Evolutionary conservation across 495 filamentous ascomycete species (phyloP), one percentile per base, ranked within the genome.

Genomic region (Penicillium argentinense): DNA sequence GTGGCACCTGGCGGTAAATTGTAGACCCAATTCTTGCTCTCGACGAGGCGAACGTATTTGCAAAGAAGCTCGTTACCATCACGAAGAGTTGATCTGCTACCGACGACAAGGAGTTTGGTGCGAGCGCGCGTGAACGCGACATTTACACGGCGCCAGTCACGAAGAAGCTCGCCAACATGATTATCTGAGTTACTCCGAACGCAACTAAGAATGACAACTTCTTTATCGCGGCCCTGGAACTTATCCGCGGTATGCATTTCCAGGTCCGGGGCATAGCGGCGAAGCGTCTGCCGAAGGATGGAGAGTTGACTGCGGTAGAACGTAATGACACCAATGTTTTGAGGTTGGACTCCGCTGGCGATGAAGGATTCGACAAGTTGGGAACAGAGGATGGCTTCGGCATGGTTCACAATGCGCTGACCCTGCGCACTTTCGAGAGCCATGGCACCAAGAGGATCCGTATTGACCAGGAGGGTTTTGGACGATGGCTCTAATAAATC

Each of bases 201-300:
- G 22, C 92, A 82, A 39, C 78, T 84, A 11, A 98, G 78, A 17
- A 98, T 79, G 9, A 97, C 77, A 9, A 96, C 82, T 56, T 91
- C 88, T 66, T 98, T 98, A 64, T 98, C 93, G 2, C 93, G 78
- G 4, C 93, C 93, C 64, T 98, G 93, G 66, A 96, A 98, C 42
- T 89, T 88, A 59, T 98, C 93, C 4, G 93, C 88, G 0, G 93
- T 97, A 67, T 97, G 89, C 80, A 97, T 89, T 66, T 98, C 93
- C 9, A 98, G 81, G 1, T 72, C 79, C 6, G 77, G 67, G 3
- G 67, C 52, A 49, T 71, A 57, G 33, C 64, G 73, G 18, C 77
- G 74, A 36, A 83, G 67, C 18, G 66, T 73, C 25, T 82, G 81
- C 36, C 75, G 74, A 11, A 86, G 70, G 9, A 85, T 62, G 0